Evolutionary conservation across 2,329 filamentous ascomycete species (phyloP).

Genomic region (Mycosphaerella sp.): DNA sequence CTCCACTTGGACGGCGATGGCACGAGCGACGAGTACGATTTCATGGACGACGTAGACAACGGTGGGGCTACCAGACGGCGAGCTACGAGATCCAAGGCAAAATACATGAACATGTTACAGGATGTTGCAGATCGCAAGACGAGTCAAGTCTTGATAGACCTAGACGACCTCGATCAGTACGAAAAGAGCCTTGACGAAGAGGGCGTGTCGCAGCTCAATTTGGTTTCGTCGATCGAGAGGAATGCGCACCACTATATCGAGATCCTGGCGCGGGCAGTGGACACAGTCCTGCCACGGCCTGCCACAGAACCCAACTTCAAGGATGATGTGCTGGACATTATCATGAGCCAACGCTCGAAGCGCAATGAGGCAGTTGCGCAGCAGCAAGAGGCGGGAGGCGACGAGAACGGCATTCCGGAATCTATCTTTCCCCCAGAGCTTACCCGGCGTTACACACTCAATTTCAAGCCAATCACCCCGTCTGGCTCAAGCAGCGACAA

Average conservation of each 20-base stretch:
- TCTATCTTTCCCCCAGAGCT: constrained; percentile 87
- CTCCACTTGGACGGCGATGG: constrained; percentile 84
- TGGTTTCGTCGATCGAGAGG: constrained; percentile 77
- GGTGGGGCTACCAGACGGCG: constrained; percentile 33
- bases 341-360: constrained; percentile 84
- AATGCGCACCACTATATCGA: constrained; percentile 97
- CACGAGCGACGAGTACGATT: constrained; percentile 83
- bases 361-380: constrained; percentile 69
- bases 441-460: constrained; percentile 87
- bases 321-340: constrained; percentile 92
- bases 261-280: constrained; percentile 78
- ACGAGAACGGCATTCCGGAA: constrained; percentile 55
- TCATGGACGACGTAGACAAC: constrained; percentile 69
- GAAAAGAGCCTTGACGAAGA: constrained; percentile 62
- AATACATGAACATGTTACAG: constrained; percentile 85
- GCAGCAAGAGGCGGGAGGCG: constrained; percentile 36
- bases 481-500: constrained; percentile 59
- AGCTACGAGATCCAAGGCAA: constrained; percentile 54
- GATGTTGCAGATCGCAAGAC: constrained; percentile 73
- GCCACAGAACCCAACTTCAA: constrained; percentile 84
- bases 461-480: constrained; percentile 86
- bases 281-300: constrained; percentile 75
- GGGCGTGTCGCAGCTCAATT: constrained; percentile 49
- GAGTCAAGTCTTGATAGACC: constrained; percentile 74
- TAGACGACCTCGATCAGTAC: constrained; percentile 83